Base-by-base conservation (phyloP, 2,329 filamentous ascomycete genomes). In the Keithomyces neogunnii region DNA sequence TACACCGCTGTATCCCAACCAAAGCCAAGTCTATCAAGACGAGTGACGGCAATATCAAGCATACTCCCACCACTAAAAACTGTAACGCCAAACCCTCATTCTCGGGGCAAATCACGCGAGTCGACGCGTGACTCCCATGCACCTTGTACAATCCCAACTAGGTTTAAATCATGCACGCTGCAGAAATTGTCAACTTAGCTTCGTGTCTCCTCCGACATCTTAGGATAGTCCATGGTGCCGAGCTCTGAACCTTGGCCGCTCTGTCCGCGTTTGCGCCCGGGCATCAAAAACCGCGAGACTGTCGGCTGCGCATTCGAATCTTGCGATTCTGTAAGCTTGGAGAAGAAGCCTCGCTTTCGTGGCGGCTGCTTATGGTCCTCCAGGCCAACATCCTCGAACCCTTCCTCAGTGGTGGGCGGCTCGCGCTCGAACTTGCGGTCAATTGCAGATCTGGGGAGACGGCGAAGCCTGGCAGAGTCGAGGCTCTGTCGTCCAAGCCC, bases 361-460 rank as follows among this genome's bases (percentile, higher is more conserved):
- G 67, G 62, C 42, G 62, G 67, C 51, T 65, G 69, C 55, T 83
- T 84, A 47, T 78, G 72, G 38, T 93, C 89, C 57, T 96, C 91
- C 53, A 97, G 73, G 3, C 89, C 89, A 7, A 97, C 88, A 49
- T 97, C 92, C 65, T 96, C 92, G 60, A 97, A 96, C 5, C 75
- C 75, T 62, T 95, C 88, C 60, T 93, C 89, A 42, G 82, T 78
- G 32, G 84, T 86, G n/a, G 81, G 76, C 31, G 78, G 75, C 50
- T 83, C 77, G 61, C 72, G 73, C 51, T 81, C 78, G 58, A 84
- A 80, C 48, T 75, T 75, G 51, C 74, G 76, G 55, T 80, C 74
- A 49, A 85, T 66, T 6, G 82, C 76, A 7, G 83, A 80, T 54
- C 85, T 77, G 19, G 83, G 81, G 43, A 81, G 73, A 52, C 84